Evolutionary conservation across 768 basidiomycete species (phyloP), one percentile per base, ranked within the genome.

Genomic region (Hygrophoropsis aurantiaca): DNA sequence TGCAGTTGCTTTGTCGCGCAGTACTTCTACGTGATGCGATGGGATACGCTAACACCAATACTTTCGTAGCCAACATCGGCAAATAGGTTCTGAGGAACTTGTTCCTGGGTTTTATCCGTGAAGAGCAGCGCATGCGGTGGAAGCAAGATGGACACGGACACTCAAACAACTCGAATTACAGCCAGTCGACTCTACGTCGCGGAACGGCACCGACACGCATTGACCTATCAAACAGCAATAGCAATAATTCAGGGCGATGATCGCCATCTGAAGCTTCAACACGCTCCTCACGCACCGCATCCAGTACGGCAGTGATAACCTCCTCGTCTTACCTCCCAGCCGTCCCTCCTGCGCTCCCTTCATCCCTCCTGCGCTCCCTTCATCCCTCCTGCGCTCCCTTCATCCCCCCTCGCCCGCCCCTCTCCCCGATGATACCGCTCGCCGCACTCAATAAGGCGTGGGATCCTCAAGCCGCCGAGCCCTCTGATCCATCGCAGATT

Each of bases 11-110:
- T 51, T 50, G n/a, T n/a, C n/a, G n/a, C 46, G 26, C 25, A n/a
- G 23, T 26, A 11, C 5, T 30, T 21, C 26, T 42, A 25, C 44
- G 46, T 58, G 36, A 57, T 50, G 37, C 11, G 16, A 11, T 13
- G 36, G 27, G 42, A 16, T 37, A 26, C n/a, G n/a, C n/a, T n/a
- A n/a, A n/a, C n/a, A n/a, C n/a, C n/a, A n/a, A n/a, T n/a, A n/a
- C n/a, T n/a, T n/a, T n/a, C n/a, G n/a, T 52, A 97, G 94, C 95
- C 54, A 95, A 94, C 63, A 73, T 95, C 37, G 94, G 91, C 1
- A 94, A 90, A 69, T 94, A 91, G 90, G 81, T 91, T 1, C 66
- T 95, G 18, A 78, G 86, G 23, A 95, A 94, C 61, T 68, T 97
- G 11, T 97, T 95, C 65, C 61, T 81, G 25, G 82, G 80, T 3